These are phyloP conservation scores for Boletus tomentosulus DNA, from an alignment of 768 basidiomycete genomes.

Conservation along the genomic window DNA sequence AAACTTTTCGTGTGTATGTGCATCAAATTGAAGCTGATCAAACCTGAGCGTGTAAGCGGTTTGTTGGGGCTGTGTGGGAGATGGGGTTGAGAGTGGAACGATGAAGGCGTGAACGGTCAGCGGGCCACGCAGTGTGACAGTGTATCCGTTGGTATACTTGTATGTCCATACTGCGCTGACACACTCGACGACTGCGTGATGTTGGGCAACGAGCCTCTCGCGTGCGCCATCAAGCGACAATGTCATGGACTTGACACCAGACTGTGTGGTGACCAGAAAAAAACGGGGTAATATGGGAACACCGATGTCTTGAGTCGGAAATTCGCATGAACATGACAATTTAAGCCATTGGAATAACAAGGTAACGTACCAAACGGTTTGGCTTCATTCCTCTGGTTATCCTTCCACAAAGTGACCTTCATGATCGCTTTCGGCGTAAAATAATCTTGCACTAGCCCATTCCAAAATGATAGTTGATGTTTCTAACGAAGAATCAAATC, in stretches of 20 bases:
- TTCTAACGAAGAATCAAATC: conserved; percentile 38
- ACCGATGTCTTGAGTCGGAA: conserved; percentile 59
- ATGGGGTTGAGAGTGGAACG: conserved; percentile 20
- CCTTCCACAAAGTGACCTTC: conserved; percentile 86
- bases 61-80: conserved; percentile 19
- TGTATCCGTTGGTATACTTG: conserved; percentile 75
- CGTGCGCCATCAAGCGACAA: conserved; percentile 74
- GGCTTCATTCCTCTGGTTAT: conserved; percentile 72
- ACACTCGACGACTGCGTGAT: conserved; percentile 60
- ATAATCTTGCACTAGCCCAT: conserved; percentile 57
- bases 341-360: not conserved
- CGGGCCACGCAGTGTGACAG: conserved; percentile 71
- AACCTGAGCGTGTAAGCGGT: conserved; percentile 49
- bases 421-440: conserved; percentile 68
- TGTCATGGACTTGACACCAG: conserved; percentile 81
- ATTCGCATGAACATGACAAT: conserved; percentile 5
- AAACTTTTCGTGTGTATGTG: conserved; percentile 68
- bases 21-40: conserved; percentile 71
- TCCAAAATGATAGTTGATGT: conserved; percentile 66
- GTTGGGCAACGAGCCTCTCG: conserved; percentile 54
- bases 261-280: conserved; percentile 79
- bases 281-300: conserved; percentile 78
- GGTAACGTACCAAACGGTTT: conserved; percentile 71
- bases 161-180: conserved; percentile 76
- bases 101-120: conserved; percentile 59